Percentiles rank a stretch among this genome's conserved stretches.
Evolutionary conservation across 2,329 filamentous ascomycete genomes (phyloP).

Genomic region (Akanthomyces muscarius): DNA sequence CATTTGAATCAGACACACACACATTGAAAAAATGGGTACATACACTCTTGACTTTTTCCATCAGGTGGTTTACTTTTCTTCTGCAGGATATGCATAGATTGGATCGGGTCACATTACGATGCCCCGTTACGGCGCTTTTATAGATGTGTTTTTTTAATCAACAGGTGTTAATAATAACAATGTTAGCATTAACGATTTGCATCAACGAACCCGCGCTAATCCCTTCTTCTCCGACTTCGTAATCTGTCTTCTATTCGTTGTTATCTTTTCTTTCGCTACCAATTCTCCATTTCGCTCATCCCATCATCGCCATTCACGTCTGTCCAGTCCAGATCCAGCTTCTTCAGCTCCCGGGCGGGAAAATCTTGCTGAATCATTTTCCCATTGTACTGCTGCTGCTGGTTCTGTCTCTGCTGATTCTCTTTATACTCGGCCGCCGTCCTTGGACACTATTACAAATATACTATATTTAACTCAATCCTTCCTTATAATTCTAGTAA

Average conservation of each 20-base stretch:
- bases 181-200: background rate
- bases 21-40: background rate
- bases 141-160: background rate
- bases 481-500: too few relatives aligned
- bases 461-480: too few relatives aligned
- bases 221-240: background rate
- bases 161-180: slow-evolving; percentile 3
- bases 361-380: slow-evolving; percentile 60
- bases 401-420: too few relatives aligned
- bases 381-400: background rate
- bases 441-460: too few relatives aligned
- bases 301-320: slow-evolving; percentile 36
- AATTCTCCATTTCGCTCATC: slow-evolving; percentile 32
- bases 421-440: slow-evolving; percentile 55
- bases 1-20: background rate
- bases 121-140: background rate
- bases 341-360: slow-evolving; percentile 73
- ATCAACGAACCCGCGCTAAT: background rate
- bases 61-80: background rate
- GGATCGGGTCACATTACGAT: background rate
- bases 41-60: background rate
- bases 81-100: background rate
- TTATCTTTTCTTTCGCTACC: slow-evolving; percentile 18
- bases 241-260: background rate
- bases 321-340: slow-evolving; percentile 54